Evolutionary conservation across 345 rosid genomes (phyloP).

Genomic region (Crucihimalaya himalaica): DNA sequence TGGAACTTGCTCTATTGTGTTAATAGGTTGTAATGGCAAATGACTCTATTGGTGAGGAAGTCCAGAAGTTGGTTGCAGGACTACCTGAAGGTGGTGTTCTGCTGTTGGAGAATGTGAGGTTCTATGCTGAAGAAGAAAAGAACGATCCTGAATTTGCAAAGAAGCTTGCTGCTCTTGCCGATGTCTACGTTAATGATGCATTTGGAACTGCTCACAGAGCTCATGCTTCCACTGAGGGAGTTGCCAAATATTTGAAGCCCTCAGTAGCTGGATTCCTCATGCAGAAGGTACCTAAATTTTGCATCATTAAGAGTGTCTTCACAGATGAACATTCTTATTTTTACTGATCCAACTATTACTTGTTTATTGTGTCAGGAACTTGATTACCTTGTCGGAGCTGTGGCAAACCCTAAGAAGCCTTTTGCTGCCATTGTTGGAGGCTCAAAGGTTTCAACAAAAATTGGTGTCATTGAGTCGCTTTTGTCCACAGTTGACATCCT

Average conservation of each 20-base stretch:
- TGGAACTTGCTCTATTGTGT: background rate
- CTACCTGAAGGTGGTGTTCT: conserved; percentile 91
- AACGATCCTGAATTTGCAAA: conserved; percentile 89
- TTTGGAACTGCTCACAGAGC: conserved; percentile 98
- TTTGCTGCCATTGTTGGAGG: conserved; percentile 98
- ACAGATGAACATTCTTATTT: background rate
- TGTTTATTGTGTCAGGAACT: conserved; percentile 56
- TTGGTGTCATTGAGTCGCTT: conserved; percentile 92
- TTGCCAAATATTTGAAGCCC: conserved; percentile 84
- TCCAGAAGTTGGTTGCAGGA: conserved; percentile 74
- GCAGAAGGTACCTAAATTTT: conserved; percentile 63
- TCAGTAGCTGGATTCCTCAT: conserved; percentile 94
- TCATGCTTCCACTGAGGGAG: conserved; percentile 98
- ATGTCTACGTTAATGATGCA: conserved; percentile 93
- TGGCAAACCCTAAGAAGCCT: conserved; percentile 86
- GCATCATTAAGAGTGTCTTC: background rate
- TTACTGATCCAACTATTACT: background rate
- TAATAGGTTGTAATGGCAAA: conserved; percentile 75
- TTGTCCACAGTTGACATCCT: conserved; percentile 69
- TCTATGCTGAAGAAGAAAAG: conserved; percentile 94
- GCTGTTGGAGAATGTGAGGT: conserved; percentile 89
- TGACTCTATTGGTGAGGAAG: conserved; percentile 91
- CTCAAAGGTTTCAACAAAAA: conserved; percentile 92
- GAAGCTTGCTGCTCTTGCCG: conserved; percentile 91
- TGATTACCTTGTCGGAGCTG: conserved; percentile 94